Percentiles rank a stretch among this genome's conserved stretches.
Evolutionary conservation across 768 basidiomycete species (phyloP).

Genomic region (Amyloporia xantha): DNA sequence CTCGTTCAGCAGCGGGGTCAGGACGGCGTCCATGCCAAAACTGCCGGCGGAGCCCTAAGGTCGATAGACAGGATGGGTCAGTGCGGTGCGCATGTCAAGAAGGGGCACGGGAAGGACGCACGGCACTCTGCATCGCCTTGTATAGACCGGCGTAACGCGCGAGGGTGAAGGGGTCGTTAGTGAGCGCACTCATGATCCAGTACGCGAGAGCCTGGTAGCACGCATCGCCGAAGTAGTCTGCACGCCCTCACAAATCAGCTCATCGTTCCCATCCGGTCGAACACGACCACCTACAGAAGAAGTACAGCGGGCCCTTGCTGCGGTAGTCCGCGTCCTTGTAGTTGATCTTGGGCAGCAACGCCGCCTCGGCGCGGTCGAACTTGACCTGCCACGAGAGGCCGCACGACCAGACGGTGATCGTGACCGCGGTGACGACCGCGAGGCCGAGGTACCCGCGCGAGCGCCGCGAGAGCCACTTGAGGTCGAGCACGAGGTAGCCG

Average conservation of each 20-base stretch:
- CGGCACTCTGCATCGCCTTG: conserved; percentile 31
- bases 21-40: conserved; percentile 40
- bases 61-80: background rate
- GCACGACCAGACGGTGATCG: conserved; percentile 32
- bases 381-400: conserved; percentile 34
- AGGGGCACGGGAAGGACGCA: background rate
- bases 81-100: background rate
- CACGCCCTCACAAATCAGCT: background rate
- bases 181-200: conserved; percentile 35
- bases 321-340: conserved; percentile 27
- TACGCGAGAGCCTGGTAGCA: conserved; percentile 32
- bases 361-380: conserved; percentile 25
- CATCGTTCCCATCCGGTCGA: background rate
- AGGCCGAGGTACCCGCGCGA: conserved; percentile 34
- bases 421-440: conserved; percentile 25
- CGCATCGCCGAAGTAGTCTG: conserved; percentile 34
- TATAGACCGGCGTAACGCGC: conserved; percentile 39
- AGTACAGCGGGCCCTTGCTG: conserved; percentile 33
- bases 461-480: conserved; percentile 26
- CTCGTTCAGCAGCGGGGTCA: conserved; percentile 39
- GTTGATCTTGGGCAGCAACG: conserved; percentile 18
- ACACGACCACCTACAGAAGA: conserved; percentile 26
- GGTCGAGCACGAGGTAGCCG: conserved; percentile 35
- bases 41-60: conserved; percentile 29
- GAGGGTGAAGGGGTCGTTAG: conserved; percentile 40